These are phyloP conservation scores for Lachnellula occidentalis DNA, from an alignment of 2,329 filamentous ascomycete species.

Conservation along the genomic window DNA sequence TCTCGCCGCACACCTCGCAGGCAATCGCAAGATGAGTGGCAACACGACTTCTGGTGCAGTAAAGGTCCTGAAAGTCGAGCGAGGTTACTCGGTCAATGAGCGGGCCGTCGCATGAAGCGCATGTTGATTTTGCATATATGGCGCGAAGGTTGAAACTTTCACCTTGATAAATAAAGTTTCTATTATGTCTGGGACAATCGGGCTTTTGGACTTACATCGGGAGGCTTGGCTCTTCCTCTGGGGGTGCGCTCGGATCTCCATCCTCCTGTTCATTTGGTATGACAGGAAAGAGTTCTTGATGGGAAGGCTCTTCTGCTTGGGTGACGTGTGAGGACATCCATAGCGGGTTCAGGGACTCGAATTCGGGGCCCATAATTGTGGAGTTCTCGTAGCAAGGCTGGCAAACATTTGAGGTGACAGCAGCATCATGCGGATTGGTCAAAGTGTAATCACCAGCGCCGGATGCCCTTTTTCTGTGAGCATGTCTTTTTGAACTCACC, in stretches of 20 bases:
- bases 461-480: slow-evolving; percentile 12
- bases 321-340: not conserved
- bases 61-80: not conserved
- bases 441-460: no score
- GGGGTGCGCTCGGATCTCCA: not conserved
- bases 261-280: not conserved
- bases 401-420: no score
- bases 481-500: slow-evolving; percentile 9
- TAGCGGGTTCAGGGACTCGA: not conserved
- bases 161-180: no score
- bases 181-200: no score
- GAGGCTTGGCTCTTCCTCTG: no score
- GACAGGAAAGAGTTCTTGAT: not conserved
- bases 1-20: not conserved
- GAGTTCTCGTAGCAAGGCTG: no score
- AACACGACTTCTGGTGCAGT: not conserved
- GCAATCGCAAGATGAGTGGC: not conserved
- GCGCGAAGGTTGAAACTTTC: not conserved
- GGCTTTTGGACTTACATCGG: no score
- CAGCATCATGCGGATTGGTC: no score
- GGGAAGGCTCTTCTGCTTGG: not conserved
- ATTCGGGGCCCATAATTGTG: not conserved
- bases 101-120: slow-evolving; percentile 3
- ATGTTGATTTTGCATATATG: not conserved
- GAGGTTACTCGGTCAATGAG: not conserved